A percentile compares a stretch with the other conserved stretches of the same genome.
phyloP scores from a whole-genome alignment of 2,329 filamentous ascomycete genomes.

The Ciborinia camelliae region DNA sequence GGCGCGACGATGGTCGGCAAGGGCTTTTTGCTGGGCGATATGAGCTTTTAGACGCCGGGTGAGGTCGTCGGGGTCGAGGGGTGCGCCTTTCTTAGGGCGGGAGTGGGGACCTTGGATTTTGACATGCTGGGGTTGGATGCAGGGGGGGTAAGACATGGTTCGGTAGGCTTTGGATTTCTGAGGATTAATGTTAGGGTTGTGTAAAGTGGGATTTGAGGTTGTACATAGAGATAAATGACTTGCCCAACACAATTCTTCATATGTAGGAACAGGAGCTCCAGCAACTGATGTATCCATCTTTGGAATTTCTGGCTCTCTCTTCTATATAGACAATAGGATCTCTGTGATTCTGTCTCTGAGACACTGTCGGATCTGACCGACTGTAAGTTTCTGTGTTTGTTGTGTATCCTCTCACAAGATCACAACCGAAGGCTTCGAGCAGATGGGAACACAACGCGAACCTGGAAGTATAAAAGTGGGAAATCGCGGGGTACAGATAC shows the following conservation, averaged over 20 bases:
- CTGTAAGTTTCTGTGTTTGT: constrained; percentile 1
- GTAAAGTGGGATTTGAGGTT: not conserved
- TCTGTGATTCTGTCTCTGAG: constrained; percentile 13
- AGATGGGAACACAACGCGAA: constrained; percentile 9
- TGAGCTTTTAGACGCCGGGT: constrained; percentile 50
- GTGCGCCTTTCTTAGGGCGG: constrained; percentile 36
- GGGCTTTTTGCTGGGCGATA: constrained; percentile 48
- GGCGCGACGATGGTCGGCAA: constrained; percentile 32
- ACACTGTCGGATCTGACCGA: constrained; percentile 9
- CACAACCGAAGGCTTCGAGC: constrained; percentile 15
- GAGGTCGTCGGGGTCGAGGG: constrained; percentile 55
- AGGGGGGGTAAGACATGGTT: constrained; percentile 32
- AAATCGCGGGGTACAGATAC: constrained; percentile 6
- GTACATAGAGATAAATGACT: not conserved
- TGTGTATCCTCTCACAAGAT: constrained; percentile 4
- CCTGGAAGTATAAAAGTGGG: constrained; percentile 1
- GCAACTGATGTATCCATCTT: not conserved
- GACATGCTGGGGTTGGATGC: constrained; percentile 8
- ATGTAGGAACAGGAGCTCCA: not conserved
- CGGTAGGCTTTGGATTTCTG: constrained; percentile 21
- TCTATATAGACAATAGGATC: constrained; percentile 5
- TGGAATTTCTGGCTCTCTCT: not conserved
- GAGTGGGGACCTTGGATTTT: constrained; percentile 20
- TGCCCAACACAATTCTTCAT: constrained; percentile 8
- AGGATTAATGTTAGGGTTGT: not conserved